Conservation (phyloP, 257 asterid genomes). For the Fraxinus quadrangulata region DNA sequence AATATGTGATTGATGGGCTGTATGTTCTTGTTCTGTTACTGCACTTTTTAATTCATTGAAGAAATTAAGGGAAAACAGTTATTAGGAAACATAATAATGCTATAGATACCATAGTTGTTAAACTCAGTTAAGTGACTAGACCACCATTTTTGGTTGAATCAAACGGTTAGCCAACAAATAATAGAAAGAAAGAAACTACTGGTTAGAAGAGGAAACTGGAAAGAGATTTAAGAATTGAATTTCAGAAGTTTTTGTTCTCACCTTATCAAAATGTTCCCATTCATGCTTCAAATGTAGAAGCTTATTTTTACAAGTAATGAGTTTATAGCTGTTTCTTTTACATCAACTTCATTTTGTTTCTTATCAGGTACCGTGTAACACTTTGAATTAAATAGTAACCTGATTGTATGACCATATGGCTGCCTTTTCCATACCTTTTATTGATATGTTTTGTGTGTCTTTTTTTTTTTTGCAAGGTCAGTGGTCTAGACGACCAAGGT, state of each 20-base stretch:
- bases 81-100: slow-evolving; percentile 7
- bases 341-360: neutral
- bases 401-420: neutral
- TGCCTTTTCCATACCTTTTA: slow-evolving; percentile 7
- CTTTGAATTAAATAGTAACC: neutral
- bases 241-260: neutral
- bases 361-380: neutral
- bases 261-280: neutral
- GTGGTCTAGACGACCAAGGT: slow-evolving; percentile 96
- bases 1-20: slow-evolving; percentile 95
- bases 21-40: slow-evolving; percentile 50
- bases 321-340: neutral
- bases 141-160: neutral
- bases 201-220: neutral
- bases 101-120: neutral
- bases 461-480: slow-evolving; percentile 43
- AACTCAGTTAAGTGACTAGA: slow-evolving; percentile 6
- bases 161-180: neutral
- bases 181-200: slow-evolving; percentile 16
- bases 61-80: neutral
- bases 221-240: neutral
- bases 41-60: neutral
- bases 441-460: slow-evolving; percentile 7
- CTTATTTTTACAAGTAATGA: neutral
- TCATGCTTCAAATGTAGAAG: neutral